Evolutionary conservation across 225 moss, liverwort and hornwort species (phyloP).

Genomic region (Polytrichum commune): DNA sequence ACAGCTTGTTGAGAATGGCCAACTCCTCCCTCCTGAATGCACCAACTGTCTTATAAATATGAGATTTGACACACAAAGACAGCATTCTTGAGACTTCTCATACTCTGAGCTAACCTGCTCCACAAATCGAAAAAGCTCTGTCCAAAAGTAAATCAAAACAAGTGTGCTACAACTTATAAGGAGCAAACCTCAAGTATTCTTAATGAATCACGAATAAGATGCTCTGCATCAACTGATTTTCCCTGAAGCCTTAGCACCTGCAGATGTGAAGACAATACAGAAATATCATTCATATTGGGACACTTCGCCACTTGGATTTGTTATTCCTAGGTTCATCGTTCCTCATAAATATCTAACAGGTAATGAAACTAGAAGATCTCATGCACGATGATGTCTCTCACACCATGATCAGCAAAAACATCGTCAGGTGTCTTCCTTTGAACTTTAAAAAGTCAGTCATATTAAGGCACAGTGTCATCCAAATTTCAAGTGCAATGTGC

Average conservation of each 20-base stretch:
- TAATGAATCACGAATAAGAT: constrained; percentile 77
- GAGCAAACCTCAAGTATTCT: constrained; percentile 67
- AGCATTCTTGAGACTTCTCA: not conserved
- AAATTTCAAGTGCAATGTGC: no score
- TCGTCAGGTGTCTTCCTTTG: no score
- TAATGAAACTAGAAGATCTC: no score
- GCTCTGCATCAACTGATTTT: constrained; percentile 64
- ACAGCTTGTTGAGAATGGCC: constrained; percentile 79
- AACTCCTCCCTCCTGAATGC: constrained; percentile 74
- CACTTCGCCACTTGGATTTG: no score
- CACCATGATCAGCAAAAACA: no score
- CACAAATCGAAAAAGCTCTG: no score
- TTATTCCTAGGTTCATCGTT: no score
- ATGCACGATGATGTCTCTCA: no score
- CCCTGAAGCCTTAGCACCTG: constrained; percentile 81
- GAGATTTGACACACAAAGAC: constrained; percentile 8
- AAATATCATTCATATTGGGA: not conserved
- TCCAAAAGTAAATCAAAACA: no score
- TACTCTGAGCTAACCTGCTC: not conserved
- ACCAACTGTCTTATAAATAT: constrained; percentile 18
- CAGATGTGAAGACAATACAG: constrained; percentile 8
- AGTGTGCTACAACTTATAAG: not conserved
- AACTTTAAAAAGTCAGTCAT: no score
- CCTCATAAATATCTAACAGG: no score
- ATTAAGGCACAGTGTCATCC: no score